Evolutionary conservation across 192 early-diverging fungal species (phyloP).

Genomic region (Mycoemilia scoparia): DNA sequence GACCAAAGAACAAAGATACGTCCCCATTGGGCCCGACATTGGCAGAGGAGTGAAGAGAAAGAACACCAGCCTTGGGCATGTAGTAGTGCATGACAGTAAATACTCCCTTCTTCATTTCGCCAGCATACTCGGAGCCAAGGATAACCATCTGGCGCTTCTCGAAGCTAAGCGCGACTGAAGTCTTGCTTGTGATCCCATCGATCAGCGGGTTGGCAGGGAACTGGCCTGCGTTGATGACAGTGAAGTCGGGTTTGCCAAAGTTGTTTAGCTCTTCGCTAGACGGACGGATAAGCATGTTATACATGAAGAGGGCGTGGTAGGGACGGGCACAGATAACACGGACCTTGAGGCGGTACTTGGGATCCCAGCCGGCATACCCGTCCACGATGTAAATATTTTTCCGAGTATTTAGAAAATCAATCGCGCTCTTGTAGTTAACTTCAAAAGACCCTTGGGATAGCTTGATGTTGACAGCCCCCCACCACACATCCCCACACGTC

Average conservation of each 20-base stretch:
- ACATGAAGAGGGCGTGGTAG: slow-evolving; percentile 94
- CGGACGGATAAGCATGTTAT: slow-evolving; percentile 97
- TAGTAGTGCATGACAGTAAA: slow-evolving; percentile 99
- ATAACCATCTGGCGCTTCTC: slow-evolving; percentile 93
- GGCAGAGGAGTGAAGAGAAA: slow-evolving; percentile 58
- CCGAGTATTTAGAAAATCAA: slow-evolving; percentile 93
- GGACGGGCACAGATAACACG: slow-evolving; percentile 86
- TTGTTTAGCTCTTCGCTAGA: slow-evolving; percentile 70
- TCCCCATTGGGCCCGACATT: slow-evolving; percentile 82
- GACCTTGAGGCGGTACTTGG: slow-evolving; percentile 94
- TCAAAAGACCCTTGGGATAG: slow-evolving; percentile 66
- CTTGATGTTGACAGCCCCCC: slow-evolving; percentile 94
- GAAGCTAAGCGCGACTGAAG: slow-evolving; percentile 85
- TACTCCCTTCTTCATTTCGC: slow-evolving; percentile 99
- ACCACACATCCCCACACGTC: slow-evolving; percentile 85
- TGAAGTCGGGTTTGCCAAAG: slow-evolving; percentile 94
- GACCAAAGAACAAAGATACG: slow-evolving; percentile 97
- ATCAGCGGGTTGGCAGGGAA: slow-evolving; percentile 90
- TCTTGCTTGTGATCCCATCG: slow-evolving; percentile 87
- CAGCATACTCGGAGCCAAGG: slow-evolving; percentile 93
- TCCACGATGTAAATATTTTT: slow-evolving; percentile 87
- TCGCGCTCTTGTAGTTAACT: slow-evolving; percentile 87
- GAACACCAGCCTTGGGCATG: slow-evolving; percentile 70
- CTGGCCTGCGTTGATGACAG: slow-evolving; percentile 87
- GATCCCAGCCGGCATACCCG: slow-evolving; percentile 97